Evolutionary conservation across 805 yeast species (phyloP), one percentile per base, ranked within the genome.

Genomic region (Allodekkera sacchari): DNA sequence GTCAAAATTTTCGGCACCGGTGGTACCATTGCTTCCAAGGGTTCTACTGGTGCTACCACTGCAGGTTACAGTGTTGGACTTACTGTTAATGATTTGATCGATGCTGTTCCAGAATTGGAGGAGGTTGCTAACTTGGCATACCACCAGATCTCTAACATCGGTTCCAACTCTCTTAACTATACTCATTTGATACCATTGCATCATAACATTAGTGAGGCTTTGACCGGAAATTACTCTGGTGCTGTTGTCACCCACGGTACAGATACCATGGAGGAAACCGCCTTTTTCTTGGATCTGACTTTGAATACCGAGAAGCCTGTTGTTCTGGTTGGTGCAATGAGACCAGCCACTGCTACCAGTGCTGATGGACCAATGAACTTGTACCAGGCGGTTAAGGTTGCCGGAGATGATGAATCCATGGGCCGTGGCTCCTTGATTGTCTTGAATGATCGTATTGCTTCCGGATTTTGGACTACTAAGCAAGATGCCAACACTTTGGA

Each of bases 1-100:
- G 23, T 21, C 11, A 21, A 21, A n/a, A 21, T 21, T n/a, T 21
- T 21, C 23, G 23, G 23, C n/a, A 21, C 23, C 23, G 23, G 23
- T n/a, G 23, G 23, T 21, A 21, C 23, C 23, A 21, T 21, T n/a
- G 23, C 23, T n/a, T 21, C 23, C 23, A 21, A 21, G 23, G 23
- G 23, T 21, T 21, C 23, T 9, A 21, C 23, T 21, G n/a, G 23
- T 21, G n/a, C 23, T 21, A 21, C 23, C 23, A 21, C 23, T 21
- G 23, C 23, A 9, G 23, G 23, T n/a, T 21, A 21, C 23, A 9
- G 11, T 21, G 23, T 21, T n/a, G 23, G 23, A 9, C 23, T 21
- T n/a, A 21, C 23, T 9, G 23, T 21, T 21, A n/a, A 21, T 21
- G 23, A 21, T n/a, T n/a, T 21, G 11, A 21, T 21, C n/a, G 23